Base-by-base conservation (phyloP, 495 filamentous ascomycete genomes). In the Hypomontagnella monticulosa region DNA sequence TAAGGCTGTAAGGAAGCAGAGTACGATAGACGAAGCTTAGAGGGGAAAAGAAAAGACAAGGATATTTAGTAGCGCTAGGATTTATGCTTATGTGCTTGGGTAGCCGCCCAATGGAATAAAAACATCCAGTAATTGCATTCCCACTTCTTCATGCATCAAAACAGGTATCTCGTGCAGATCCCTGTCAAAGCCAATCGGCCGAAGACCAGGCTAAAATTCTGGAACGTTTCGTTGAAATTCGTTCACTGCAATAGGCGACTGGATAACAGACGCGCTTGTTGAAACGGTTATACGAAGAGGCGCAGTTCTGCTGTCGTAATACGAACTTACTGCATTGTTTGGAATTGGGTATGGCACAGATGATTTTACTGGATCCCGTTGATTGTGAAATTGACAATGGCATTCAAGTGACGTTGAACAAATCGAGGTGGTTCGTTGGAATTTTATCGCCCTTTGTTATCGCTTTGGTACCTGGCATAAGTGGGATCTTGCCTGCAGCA, bases 231-330 rank as follows among this genome's bases (percentile, higher is more conserved):
- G 2, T 49, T 14, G n/a, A 50, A 27, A 9, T 19, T 50, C 7
- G 2, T 49, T 14, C 18, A 50, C 1, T 48, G 34, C 7, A 38
- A 19, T 36, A 42, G 38, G 15, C 46, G 32, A 67, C 40, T 67
- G 57, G 47, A 53, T 40, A 61, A 32, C 12, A 16, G 33, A 27
- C 15, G 64, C 64, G 64, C 51, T 46, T 67, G 57, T 67, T 67
- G 64, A 67, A 62, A 67, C 64, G 32, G 33, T 11, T 40, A 52
- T 19, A 49, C n/a, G 19, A 62, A 10, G 64, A 53, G 64, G 64
- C 64, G 64, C 64, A 63, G 61, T 42, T 52, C 23, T 38, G 6
- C 53, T 23, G 47, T 57, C 34, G 47, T 67, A 62, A 62, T 67
- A 62, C 64, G 47, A 47, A 27, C 37, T 42, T 27, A 27, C 23